These are phyloP conservation scores for Hylodesmum podocarpum DNA, from an alignment of 306 rosid genomes.

Conservation along the genomic window DNA sequence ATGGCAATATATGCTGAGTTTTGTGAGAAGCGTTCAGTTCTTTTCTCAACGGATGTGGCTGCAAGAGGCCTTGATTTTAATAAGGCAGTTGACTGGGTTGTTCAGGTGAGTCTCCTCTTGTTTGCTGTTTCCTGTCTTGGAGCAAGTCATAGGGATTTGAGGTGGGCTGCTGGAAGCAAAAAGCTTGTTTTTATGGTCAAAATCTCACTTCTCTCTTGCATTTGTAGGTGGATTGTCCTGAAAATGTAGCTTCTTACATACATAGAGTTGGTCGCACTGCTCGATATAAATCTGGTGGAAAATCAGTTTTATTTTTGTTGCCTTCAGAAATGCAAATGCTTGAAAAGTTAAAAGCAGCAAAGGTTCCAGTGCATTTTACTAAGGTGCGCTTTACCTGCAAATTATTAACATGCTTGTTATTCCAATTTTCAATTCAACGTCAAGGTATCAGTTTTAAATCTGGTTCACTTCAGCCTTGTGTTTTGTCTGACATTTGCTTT, in stretches of 20 bases:
- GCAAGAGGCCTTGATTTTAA: conserved; percentile 98
- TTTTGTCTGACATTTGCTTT: conserved; percentile 25
- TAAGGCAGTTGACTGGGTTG: conserved; percentile 95
- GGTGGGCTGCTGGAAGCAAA: not conserved
- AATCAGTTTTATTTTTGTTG: conserved; percentile 71
- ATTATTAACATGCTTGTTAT: not conserved
- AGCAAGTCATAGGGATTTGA: not conserved
- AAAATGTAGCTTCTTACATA: conserved; percentile 79
- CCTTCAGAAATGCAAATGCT: conserved; percentile 86
- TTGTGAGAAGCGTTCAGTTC: conserved; percentile 77
- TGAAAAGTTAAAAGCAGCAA: conserved; percentile 65
- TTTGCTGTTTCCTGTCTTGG: conserved; percentile 5
- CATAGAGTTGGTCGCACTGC: conserved; percentile 99
- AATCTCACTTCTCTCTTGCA: conserved; percentile 12
- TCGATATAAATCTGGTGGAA: conserved; percentile 74
- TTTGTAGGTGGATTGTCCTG: conserved; percentile 89
- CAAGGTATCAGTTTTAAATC: not conserved
- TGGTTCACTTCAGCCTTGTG: not conserved
- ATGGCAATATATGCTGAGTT: conserved; percentile 75
- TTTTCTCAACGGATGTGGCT: conserved; percentile 88
- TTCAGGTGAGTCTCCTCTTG: conserved; percentile 65
- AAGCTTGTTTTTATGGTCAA: conserved; percentile 3
- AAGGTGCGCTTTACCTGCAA: conserved; percentile 54
- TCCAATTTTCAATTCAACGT: conserved; percentile 15
- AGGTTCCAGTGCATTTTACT: conserved; percentile 64